Evolutionary conservation across 2,329 filamentous ascomycete genomes (phyloP).

Genomic region (Pseudogymnoascus verrucosus): DNA sequence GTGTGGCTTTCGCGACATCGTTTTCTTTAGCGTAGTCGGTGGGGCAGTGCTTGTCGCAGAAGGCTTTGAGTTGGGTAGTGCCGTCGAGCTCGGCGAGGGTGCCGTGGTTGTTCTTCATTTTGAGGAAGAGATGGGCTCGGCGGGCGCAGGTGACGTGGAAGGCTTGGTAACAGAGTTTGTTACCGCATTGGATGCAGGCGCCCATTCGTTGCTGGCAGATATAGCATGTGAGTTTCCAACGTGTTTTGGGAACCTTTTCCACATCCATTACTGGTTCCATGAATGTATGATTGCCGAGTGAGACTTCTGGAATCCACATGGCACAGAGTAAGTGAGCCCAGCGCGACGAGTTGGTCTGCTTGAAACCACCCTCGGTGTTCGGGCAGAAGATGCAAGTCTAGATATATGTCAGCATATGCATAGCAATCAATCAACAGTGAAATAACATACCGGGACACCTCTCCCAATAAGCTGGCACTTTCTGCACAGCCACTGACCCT

Average conservation of each 20-base stretch:
- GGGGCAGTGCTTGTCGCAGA: constrained; percentile 92
- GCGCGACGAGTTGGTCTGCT: constrained; percentile 91
- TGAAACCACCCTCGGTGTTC: constrained; percentile 95
- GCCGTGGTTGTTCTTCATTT: constrained; percentile 91
- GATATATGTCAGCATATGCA: constrained; percentile 15
- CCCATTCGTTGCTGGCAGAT: constrained; percentile 98
- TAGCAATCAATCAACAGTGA: neutral
- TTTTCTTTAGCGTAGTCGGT: constrained; percentile 82
- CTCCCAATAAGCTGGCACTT: constrained; percentile 94
- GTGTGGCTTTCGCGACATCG: constrained; percentile 69
- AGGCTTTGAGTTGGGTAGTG: constrained; percentile 79
- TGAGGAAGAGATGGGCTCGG: constrained; percentile 76
- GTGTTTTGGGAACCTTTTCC: constrained; percentile 88
- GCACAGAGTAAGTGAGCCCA: constrained; percentile 96
- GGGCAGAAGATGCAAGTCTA: constrained; percentile 96
- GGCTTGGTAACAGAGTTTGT: constrained; percentile 93
- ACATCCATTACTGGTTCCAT: constrained; percentile 99
- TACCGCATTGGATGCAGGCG: constrained; percentile 95
- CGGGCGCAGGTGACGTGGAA: constrained; percentile 97
- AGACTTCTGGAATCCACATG: constrained; percentile 98
- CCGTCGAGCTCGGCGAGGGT: constrained; percentile 70
- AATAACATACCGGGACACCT: constrained; percentile 63
- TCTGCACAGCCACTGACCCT: constrained; percentile 95
- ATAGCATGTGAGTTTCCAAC: constrained; percentile 92
- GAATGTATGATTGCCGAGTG: constrained; percentile 88